These are phyloP conservation scores for Annulohypoxylon bovei DNA, from an alignment of 495 filamentous ascomycete genomes.

Conservation along the genomic window DNA sequence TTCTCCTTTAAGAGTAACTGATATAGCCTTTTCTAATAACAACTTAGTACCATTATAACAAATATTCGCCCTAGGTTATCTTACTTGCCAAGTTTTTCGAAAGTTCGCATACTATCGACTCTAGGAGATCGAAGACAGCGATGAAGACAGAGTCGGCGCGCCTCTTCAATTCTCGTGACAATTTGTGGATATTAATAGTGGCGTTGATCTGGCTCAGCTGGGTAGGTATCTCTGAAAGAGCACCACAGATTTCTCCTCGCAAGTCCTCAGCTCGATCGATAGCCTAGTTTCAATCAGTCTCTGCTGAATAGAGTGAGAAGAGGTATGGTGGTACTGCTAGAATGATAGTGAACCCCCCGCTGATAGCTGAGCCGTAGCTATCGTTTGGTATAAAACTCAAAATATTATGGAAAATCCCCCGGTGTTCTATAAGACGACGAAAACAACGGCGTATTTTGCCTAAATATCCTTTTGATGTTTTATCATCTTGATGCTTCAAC, in stretches of 20 bases:
- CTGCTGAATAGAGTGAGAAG: not conserved
- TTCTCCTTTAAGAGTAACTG: not conserved
- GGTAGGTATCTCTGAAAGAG: slow-evolving; percentile 1
- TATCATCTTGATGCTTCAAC: not conserved
- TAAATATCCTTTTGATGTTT: not conserved
- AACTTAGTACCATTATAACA: not conserved
- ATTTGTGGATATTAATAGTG: slow-evolving; percentile 1
- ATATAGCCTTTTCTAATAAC: not conserved
- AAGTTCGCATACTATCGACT: not conserved
- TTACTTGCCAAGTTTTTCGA: not conserved
- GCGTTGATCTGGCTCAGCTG: not conserved
- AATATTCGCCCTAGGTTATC: not conserved
- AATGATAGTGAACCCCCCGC: slow-evolving; percentile 1
- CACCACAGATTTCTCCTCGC: slow-evolving; percentile 1
- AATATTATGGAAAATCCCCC: not conserved
- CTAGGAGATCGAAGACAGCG: not conserved
- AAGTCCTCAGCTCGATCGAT: slow-evolving; percentile 2
- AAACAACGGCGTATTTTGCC: slow-evolving; percentile 6
- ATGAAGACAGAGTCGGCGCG: slow-evolving; percentile 10
- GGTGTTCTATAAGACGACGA: not conserved
- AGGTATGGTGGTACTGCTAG: not conserved
- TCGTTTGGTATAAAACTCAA: slow-evolving; percentile 9
- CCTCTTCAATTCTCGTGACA: not conserved
- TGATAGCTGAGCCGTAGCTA: not conserved
- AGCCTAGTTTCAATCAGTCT: not conserved